Percentiles rank a stretch among this genome's conserved stretches.
Conservation (phyloP, 208 protist genomes). For the Trypanosoma caninum region DNA sequence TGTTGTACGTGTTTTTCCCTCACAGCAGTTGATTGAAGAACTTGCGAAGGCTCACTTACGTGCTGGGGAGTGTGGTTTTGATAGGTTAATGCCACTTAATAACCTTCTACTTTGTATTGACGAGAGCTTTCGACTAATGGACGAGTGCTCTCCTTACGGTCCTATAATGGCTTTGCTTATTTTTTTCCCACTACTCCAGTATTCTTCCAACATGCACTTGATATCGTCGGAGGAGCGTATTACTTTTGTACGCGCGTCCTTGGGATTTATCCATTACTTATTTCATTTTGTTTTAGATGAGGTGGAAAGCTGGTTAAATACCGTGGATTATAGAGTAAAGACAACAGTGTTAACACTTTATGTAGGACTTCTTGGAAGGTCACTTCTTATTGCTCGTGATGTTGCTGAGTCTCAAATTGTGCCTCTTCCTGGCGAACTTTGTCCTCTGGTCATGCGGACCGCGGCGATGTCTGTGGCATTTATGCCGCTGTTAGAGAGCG, state of each 20-base stretch:
- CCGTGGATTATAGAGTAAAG: constrained; percentile 31
- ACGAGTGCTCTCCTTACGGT: constrained; percentile 60
- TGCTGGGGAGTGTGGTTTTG: constrained; percentile 1
- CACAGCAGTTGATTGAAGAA: constrained; percentile 33
- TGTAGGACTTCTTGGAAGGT: constrained; percentile 58
- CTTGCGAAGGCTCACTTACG: constrained; percentile 37
- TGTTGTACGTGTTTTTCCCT: constrained; percentile 58
- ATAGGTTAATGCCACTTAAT: constrained; percentile 3
- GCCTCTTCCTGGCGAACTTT: constrained; percentile 40
- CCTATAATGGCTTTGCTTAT: constrained; percentile 63
- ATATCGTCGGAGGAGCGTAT: constrained; percentile 12
- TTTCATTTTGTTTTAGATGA: constrained; percentile 61
- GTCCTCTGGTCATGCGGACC: constrained; percentile 36
- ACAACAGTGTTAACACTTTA: constrained; percentile 60
- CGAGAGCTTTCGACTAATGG: constrained; percentile 68
- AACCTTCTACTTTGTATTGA: constrained; percentile 37
- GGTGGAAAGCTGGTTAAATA: constrained; percentile 35
- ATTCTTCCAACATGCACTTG: constrained; percentile 1
- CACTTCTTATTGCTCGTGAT: constrained; percentile 43
- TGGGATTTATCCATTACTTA: constrained; percentile 52
- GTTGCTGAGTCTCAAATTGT: constrained; percentile 39
- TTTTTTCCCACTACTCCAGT: constrained; percentile 59
- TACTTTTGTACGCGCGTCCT: constrained; percentile 16
- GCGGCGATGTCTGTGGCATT: constrained; percentile 9
- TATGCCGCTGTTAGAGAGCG: constrained; percentile 23